Base-by-base conservation (phyloP, 2,329 filamentous ascomycete genomes). In the Venturia effusa region DNA sequence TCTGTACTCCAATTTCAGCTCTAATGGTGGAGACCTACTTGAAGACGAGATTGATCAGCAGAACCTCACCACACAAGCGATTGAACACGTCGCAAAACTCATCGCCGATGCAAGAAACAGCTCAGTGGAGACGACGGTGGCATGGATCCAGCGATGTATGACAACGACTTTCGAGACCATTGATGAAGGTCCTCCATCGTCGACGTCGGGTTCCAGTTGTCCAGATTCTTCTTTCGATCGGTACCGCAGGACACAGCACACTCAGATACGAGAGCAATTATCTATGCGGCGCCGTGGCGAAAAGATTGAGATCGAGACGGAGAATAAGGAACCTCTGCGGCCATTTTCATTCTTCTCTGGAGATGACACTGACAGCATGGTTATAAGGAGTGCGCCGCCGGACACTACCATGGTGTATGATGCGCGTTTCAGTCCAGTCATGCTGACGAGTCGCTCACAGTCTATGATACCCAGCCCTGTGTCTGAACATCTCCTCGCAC, bases 311-410 rank as follows among this genome's bases (percentile, higher is more conserved):
- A 61, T 48, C 4, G 39, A 64, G 22, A 64, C 57, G 24, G 55
- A 60, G 54, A 43, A 43, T 6, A 57, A 32, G 30, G 27, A 55
- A 13, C 22, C 51, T 40, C 27, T 37, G 7, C 54, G 62, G 32
- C 62, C 62, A 30, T 61, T 64, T 40, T 64, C 54, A 32, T 64
- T 64, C 55, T 64, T 55, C 30, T 54, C 54, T n/a, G 54, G 62
- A 11, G 62, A 64, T 30, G 62, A 64, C 37, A 45, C 19, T 27
- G 37, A 24, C 40, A 15, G 19, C 30, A 55, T 40, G 13, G 39
- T 51, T 22, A 37, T 37, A n/a, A 41, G 60, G 39, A 45, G 24
- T 51, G 60, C 43, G 32, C 40, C 60, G 17, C 24, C 22, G 41
- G 43, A 62, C 3, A 41, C 27, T 13, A 45, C 60, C 15, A 24